Base-by-base conservation (phyloP, 192 early-diverging fungal genomes). In the Rhizoclosmatium globosum region DNA sequence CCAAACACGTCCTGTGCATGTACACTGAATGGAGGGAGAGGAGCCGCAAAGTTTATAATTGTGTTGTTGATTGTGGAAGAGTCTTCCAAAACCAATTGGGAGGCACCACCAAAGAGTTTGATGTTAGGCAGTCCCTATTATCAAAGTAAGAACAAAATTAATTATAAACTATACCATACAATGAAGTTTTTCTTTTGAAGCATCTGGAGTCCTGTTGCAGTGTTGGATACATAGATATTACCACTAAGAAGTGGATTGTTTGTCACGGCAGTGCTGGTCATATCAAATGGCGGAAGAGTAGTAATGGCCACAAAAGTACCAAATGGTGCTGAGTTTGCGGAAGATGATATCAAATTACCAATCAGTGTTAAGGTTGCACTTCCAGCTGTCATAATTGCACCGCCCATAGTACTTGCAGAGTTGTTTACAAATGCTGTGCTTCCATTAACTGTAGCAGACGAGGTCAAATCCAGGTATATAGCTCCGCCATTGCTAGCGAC, bases 341-440 rank as follows among this genome's bases (percentile, higher is more conserved):
- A 13, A 53, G 50, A 7, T 13, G 50, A 7, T 17, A 53, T 17
- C 17, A 17, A 13, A 53, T 53, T 53, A 13, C 50, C 50, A 7
- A 53, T 53, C 9, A 53, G 50, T 17, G 17, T 41, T 13, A 46
- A 41, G 44, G 15, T 68, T 42, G 11, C 13, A 46, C n/a, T 41
- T 68, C 67, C 67, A 68, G 67, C 43, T 17, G 21, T 17, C 19
- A 46, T 68, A 47, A 68, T 46, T 41, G 67, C 67, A 3, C 67
- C 67, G 13, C 44, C 43, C 3, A 41, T 15, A 21, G 4, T n/a
- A 42, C 50, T 53, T 11, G 67, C 67, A 13, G 39, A 46, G 45
- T 68, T 68, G 7, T 23, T 47, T 4, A 7, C 43, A n/a, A 68
- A n/a, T 9, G 23, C 13, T 19, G n/a, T 21, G 13, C 31, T 42